Evolutionary conservation across 169 alveolate species (phyloP).

Genomic region (Babesia ovata): DNA sequence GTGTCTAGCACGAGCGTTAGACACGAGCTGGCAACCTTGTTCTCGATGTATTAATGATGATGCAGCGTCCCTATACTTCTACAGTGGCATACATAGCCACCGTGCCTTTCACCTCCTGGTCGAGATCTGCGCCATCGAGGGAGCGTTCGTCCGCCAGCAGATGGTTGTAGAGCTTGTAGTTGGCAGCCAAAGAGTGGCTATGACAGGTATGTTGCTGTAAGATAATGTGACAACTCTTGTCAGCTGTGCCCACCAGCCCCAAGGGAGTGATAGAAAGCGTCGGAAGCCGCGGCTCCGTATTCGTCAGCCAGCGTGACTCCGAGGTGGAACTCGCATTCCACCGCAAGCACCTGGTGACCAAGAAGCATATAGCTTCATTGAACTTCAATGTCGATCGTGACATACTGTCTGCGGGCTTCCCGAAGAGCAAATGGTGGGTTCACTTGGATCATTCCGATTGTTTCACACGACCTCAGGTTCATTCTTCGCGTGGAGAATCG

Average conservation of each 20-base stretch:
- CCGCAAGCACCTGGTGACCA: slow-evolving; percentile 47
- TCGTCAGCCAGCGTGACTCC: slow-evolving; percentile 39
- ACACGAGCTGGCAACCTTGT: no score
- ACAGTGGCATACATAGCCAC: slow-evolving; percentile 64
- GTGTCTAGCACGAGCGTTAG: no score
- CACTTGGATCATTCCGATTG: no score
- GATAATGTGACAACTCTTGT: background rate
- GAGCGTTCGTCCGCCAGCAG: slow-evolving; percentile 34
- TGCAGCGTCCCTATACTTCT: slow-evolving; percentile 57
- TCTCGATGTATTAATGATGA: background rate
- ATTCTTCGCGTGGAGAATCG: slow-evolving; percentile 4
- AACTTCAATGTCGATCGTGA: slow-evolving; percentile 45
- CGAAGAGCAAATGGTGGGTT: slow-evolving; percentile 48
- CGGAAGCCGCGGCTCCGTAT: slow-evolving; percentile 47
- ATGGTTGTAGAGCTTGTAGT: slow-evolving; percentile 32
- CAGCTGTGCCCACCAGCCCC: slow-evolving; percentile 48
- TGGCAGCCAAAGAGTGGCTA: slow-evolving; percentile 17
- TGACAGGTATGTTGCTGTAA: slow-evolving; percentile 23
- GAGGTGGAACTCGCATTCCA: slow-evolving; percentile 21
- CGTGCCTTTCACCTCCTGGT: slow-evolving; percentile 59
- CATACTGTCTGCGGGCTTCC: slow-evolving; percentile 29
- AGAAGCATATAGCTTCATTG: slow-evolving; percentile 7
- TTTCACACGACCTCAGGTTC: slow-evolving; percentile 27
- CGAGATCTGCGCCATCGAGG: slow-evolving; percentile 48
- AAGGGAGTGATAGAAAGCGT: slow-evolving; percentile 34